Evolutionary conservation across 306 rosid genomes (phyloP).

Genomic region (Quillaja saponaria): DNA sequence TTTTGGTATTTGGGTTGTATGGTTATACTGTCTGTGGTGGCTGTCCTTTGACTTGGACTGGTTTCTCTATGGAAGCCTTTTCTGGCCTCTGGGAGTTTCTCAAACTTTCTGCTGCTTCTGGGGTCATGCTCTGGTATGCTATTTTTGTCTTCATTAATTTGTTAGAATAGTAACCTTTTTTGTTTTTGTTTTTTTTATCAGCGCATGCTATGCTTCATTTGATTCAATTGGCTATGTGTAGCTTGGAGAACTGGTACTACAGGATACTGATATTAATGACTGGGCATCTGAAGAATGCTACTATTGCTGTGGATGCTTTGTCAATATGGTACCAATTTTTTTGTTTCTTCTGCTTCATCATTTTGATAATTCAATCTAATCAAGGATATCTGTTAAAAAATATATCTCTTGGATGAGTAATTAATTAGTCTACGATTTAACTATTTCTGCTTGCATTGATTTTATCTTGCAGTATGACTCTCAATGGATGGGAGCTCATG

Average conservation of each 20-base stretch:
- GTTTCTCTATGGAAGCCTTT: slow-evolving; percentile 63
- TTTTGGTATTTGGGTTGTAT: slow-evolving; percentile 51
- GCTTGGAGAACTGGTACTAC: slow-evolving; percentile 79
- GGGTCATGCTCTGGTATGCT: slow-evolving; percentile 68
- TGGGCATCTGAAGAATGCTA: slow-evolving; percentile 61
- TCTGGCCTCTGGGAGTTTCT: slow-evolving; percentile 67
- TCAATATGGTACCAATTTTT: slow-evolving; percentile 55
- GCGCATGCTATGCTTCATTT: too few species aligned
- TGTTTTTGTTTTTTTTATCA: background rate
- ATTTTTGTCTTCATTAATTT: too few species aligned
- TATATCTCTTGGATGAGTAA: background rate
- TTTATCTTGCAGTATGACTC: slow-evolving; percentile 60
- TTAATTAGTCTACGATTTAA: background rate
- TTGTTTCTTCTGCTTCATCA: background rate
- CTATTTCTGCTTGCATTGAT: background rate
- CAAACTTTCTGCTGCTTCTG: slow-evolving; percentile 68
- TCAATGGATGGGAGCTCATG: slow-evolving; percentile 89
- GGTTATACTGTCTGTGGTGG: slow-evolving; percentile 48
- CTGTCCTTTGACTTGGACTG: slow-evolving; percentile 72
- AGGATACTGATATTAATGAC: slow-evolving; percentile 67
- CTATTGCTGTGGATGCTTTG: slow-evolving; percentile 71
- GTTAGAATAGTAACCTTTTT: background rate
- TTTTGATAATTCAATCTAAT: too few species aligned
- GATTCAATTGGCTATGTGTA: slow-evolving; percentile 17
- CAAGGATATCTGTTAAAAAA: background rate